Base-by-base conservation (phyloP, 148 eudicot genomes). In the Camellia japonica region DNA sequence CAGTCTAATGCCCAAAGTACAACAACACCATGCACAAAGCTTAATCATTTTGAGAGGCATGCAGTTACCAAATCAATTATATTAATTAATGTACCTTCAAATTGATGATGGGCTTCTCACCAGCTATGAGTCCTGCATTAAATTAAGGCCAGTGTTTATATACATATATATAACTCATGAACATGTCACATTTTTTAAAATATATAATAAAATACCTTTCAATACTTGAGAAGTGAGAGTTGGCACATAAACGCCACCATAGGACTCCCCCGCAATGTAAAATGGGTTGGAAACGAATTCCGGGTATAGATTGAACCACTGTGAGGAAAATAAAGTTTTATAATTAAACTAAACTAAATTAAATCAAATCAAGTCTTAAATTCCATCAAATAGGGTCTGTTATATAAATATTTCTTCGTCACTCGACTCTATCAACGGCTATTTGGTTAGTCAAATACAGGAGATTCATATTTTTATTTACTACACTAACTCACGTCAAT, bases 241-340 rank as follows among this genome's bases (percentile, higher is more conserved):
- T 13, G 91, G 91, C 51, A 89, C 86, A 73, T 89, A 89, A 66
- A 89, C 73, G n/a, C 91, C 91, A 43, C 84, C 88, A 65, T 87
- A 89, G 3, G 91, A 89, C 79, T 89, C 91, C 19, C 91, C 91
- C 9, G 87, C 83, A 58, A 87, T 82, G 81, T 85, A 89, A 71
- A 89, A 89, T 43, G 85, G 86, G 73, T 87, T 87, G 51, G 82
- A 71, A 15, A 71, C 67, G 73, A 87, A 89, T 64, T 87, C 86
- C 8, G 85, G 81, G 55, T 75, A 87, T 59, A 82, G 73, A 77
- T 79, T 68, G 65, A 89, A 80, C 91, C 91, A 89, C 91, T 89
- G 6, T 20, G 3, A 41, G 44, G 2, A 68, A 1, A 38, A 0
- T 13, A 42, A 30, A 30, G 30, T 30, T 30, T 0, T 30, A 30